Base-by-base conservation (phyloP, 495 filamentous ascomycete species). In the Pseudevernia furfuracea region DNA sequence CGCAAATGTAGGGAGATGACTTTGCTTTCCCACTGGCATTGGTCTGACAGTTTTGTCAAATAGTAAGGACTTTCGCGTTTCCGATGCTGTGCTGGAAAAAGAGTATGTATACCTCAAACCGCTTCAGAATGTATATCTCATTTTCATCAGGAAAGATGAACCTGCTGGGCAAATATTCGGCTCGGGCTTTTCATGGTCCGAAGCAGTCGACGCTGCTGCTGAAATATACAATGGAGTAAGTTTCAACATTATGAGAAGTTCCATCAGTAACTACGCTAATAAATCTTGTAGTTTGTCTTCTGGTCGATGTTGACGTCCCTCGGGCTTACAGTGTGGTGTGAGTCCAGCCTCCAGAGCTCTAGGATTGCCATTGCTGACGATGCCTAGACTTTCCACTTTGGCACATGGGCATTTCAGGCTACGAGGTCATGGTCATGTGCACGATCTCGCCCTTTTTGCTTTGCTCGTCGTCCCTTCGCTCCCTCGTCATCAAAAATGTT, bases 341-440 rank as follows among this genome's bases (percentile, higher is more conserved):
- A 83, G 89, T 79, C 44, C 23, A 39, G 37, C n/a, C 32, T 11
- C 23, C 28, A 38, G 25, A 23, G 19, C 21, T 19, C 23, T 21
- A 28, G 30, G 11, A 19, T 44, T 11, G 32, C 15, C 14, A 59
- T 64, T 56, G 14, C 56, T 67, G 41, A 66, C 6, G 11, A 3
- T 38, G 23, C 59, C 53, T 66, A 92, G 89, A 96, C 73, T 99
- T 99, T 71, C 94, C 94, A 21, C 83, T 99, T n/a, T 99, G 95
- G 95, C 85, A 97, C 74, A 97, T 99, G 95, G 95, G 95, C 63
- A 92, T 99, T 65, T 99, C 95, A 11, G 95, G 95, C 62, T 97
- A 96, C 68, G 95, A 99, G 76, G 87, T 87, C 34, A 80, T 93
- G 66, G 85, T 99, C 73, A 85, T 96, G 82, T 81, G 81, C 66